Evolutionary conservation across 2,329 filamentous ascomycete genomes (phyloP).

Genomic region (Beauveria sp.): DNA sequence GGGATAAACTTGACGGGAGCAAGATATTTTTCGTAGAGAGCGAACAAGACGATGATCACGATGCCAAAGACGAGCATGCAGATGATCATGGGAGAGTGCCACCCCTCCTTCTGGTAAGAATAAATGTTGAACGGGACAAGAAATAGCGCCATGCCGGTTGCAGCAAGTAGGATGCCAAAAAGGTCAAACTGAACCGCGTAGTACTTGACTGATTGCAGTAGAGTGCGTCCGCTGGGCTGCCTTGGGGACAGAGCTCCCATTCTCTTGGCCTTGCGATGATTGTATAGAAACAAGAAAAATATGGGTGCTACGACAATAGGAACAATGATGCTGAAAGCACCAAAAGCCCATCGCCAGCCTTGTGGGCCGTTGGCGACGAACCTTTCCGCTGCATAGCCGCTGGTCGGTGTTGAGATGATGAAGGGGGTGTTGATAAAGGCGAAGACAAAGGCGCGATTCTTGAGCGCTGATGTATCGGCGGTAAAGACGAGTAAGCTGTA

Average conservation of each 20-base stretch:
- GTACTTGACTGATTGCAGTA: conserved; percentile 31
- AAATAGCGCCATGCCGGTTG: conserved; percentile 50
- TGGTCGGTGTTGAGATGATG: conserved; percentile 29
- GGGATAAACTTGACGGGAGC: conserved; percentile 51
- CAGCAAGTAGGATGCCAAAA: conserved; percentile 49
- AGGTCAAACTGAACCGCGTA: conserved; percentile 49
- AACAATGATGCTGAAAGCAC: conserved; percentile 49
- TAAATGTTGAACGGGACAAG: conserved; percentile 51
- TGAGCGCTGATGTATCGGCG: conserved; percentile 53
- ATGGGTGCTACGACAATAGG: conserved; percentile 25
- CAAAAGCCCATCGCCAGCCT: conserved; percentile 34
- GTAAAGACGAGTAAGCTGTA: conserved; percentile 54
- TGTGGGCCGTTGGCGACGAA: conserved; percentile 15
- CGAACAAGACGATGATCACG: conserved; percentile 47
- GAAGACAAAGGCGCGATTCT: conserved; percentile 48
- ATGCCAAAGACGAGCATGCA: conserved; percentile 55
- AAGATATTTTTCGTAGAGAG: conserved; percentile 49
- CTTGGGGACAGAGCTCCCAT: neutral
- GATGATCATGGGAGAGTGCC: conserved; percentile 47
- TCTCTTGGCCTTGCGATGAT: conserved; percentile 9
- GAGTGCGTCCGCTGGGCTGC: conserved; percentile 25
- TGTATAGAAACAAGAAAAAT: conserved; percentile 14
- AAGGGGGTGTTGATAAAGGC: conserved; percentile 50
- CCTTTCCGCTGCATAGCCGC: conserved; percentile 16
- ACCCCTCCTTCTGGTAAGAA: conserved; percentile 32